Evolutionary conservation across 352 stramenopile genomes (phyloP).

Genomic region (Aphanomyces astaci): DNA sequence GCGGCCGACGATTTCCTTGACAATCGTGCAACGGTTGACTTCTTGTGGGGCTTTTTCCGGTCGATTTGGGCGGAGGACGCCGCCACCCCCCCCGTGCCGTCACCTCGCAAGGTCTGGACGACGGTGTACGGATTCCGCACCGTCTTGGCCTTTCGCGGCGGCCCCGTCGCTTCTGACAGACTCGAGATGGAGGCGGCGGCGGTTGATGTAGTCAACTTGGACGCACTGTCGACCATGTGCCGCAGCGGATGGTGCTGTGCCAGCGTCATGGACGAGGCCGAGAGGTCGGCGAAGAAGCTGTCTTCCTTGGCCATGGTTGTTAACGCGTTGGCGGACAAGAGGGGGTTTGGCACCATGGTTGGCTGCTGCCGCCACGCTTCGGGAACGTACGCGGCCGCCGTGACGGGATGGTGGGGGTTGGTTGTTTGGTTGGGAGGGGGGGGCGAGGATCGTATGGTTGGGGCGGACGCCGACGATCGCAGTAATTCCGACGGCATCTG

Average conservation of each 20-base stretch:
- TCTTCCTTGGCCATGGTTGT: constrained; percentile 39
- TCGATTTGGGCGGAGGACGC: no score
- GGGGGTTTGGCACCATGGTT: constrained; percentile 9
- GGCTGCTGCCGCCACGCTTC: constrained; percentile 15
- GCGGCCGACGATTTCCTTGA: neutral
- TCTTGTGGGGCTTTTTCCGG: constrained; percentile 8
- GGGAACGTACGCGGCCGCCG: constrained; percentile 13
- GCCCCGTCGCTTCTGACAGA: constrained; percentile 38
- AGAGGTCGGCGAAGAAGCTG: constrained; percentile 59
- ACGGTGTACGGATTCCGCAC: constrained; percentile 52
- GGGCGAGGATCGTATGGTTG: neutral
- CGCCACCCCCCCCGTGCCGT: neutral
- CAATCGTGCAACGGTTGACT: neutral
- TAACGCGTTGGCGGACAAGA: neutral
- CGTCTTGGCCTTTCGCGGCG: constrained; percentile 22
- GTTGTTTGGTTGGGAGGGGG: neutral
- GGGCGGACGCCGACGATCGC: neutral
- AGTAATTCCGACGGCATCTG: neutral
- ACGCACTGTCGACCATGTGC: constrained; percentile 62
- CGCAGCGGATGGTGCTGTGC: constrained; percentile 46
- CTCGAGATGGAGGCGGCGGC: no score
- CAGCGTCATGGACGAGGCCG: constrained; percentile 38
- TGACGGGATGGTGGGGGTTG: neutral
- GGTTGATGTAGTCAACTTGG: constrained; percentile 23
- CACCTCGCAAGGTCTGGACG: constrained; percentile 34